Base-by-base conservation (phyloP, 108 stramenopile genomes). In the Skeletonema costatum region DNA sequence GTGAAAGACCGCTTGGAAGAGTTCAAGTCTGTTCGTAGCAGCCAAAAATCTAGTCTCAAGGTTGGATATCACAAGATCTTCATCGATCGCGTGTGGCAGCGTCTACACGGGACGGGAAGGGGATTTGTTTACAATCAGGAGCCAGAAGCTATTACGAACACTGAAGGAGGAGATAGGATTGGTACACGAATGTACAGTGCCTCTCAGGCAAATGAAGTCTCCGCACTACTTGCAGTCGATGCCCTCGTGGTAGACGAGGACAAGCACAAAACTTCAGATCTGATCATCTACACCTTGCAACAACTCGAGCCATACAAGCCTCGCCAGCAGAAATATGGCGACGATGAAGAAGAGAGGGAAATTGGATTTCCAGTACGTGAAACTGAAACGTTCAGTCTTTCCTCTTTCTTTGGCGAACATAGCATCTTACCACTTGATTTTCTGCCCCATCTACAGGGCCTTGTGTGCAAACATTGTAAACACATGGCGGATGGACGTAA, bases 21-120 rank as follows among this genome's bases (percentile, higher is more conserved):
- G 39, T 50, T 83, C 36, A 86, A 86, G 70, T 14, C 19, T 1
- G 41, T 69, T 30, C 67, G 85, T 19, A 82, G 79, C 48, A 77
- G 77, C 16, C 85, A 86, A 75, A 86, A 86, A 51, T 86, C 81
- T 16, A 68, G 39, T 16, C 81, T 86, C 42, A 82, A 86, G 60
- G 36, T 42, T n/a, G 85, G 85, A 10, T 42, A 79, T 62, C 85
- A 86, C 81, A 86, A 82, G 60, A 74, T 82, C 6, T 86, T 86
- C 32, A 83, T 86, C 60, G 85, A 86, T 69, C 67, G 72, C 12
- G 77, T 86, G 12, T 86, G 85, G 85, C 39, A 51, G 19, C 60
- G 68, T 13, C 32, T 86, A 5, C 81, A 83, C 56, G 82, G 82
- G 29, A 14, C 29, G 2, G 42, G 42, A 1, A 14, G 14, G 14